Base-by-base conservation (phyloP, 768 basidiomycete genomes). In the Floccularia luteovirens region DNA sequence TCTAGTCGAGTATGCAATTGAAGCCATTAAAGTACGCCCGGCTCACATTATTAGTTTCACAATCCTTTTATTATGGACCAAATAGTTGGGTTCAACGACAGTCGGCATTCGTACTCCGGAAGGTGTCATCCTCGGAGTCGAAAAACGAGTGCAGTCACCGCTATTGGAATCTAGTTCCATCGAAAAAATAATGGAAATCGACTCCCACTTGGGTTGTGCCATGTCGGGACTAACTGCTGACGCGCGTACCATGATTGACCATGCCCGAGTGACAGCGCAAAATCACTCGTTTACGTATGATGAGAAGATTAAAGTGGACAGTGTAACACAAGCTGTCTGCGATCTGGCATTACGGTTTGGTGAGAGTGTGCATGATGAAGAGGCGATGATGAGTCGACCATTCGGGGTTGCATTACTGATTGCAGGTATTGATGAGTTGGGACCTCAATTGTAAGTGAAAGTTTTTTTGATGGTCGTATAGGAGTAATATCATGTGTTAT, bases 161-260 rank as follows among this genome's bases (percentile, higher is more conserved):
- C 76, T 99, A 35, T 79, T 98, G 53, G 96, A 97, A 67, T 81
- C 91, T 28, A 85, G 77, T 47, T 93, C 92, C 41, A 92, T 99
- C 56, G 94, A 99, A 62, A 98, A 98, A 73, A 98, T 98, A 59
- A 97, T 99, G 94, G 96, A 99, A 69, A 98, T 99, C 54, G 96
- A 98, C 66, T 49, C 62, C 10, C 96, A 99, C 66, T 79, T 99
- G 44, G 96, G 92, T 7, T 97, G 93, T 51, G 96, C 96, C 43
- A 97, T 98, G 93, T 93, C 90, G 33, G 88, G 88, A 23, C 75
- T 99, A 46, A 96, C 91, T 41, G 94, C 96, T 41, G 96, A 99
- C 64, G 94, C 96, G 32, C 80, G 96, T 47, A 99, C 96, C 35
- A 99, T 99, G 89, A 90, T 99, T 62, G 96, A 99, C 75, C 96